These are phyloP conservation scores for Pestalotiopsis sp. DNA, from an alignment of 2,329 filamentous ascomycete species.

Conservation along the genomic window DNA sequence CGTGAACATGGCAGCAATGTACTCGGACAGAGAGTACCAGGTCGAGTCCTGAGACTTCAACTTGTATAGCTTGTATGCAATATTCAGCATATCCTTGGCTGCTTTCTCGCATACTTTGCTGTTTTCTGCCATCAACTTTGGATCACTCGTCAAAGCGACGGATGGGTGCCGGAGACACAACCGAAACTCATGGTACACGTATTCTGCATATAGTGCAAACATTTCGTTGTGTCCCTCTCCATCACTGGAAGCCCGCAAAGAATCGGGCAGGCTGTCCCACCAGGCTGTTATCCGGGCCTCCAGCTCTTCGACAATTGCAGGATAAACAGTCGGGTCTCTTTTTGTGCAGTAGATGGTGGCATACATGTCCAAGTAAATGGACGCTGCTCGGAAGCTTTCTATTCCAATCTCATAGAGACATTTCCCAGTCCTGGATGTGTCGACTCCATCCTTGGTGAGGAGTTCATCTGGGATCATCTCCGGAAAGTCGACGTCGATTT, in stretches of 20 bases:
- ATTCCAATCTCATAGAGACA: slow-evolving; percentile 72
- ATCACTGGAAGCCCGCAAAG: slow-evolving; percentile 53
- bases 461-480: slow-evolving; percentile 72
- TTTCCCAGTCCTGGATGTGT: slow-evolving; percentile 54
- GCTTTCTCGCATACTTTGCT: slow-evolving; percentile 69
- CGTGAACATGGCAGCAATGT: slow-evolving; percentile 74
- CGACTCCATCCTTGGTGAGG: slow-evolving; percentile 66
- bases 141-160: slow-evolving; percentile 57
- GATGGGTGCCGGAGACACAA: slow-evolving; percentile 66
- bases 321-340: slow-evolving; percentile 65
- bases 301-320: slow-evolving; percentile 63
- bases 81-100: slow-evolving; percentile 64
- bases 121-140: slow-evolving; percentile 61
- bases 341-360: slow-evolving; percentile 75
- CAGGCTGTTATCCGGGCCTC: slow-evolving; percentile 67
- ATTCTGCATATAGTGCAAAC: slow-evolving; percentile 57
- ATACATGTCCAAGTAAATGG: slow-evolving; percentile 74
- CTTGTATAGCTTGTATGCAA: slow-evolving; percentile 61
- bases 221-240: slow-evolving; percentile 43
- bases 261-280: slow-evolving; percentile 65
- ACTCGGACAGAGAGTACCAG: slow-evolving; percentile 75
- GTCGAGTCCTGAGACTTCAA: slow-evolving; percentile 75
- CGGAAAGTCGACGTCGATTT: slow-evolving; percentile 80
- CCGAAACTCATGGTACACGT: slow-evolving; percentile 59
- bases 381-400: slow-evolving; percentile 65